These are phyloP conservation scores for Fusarium liriodendri DNA, from an alignment of 2,329 filamentous ascomycete species.

Conservation along the genomic window DNA sequence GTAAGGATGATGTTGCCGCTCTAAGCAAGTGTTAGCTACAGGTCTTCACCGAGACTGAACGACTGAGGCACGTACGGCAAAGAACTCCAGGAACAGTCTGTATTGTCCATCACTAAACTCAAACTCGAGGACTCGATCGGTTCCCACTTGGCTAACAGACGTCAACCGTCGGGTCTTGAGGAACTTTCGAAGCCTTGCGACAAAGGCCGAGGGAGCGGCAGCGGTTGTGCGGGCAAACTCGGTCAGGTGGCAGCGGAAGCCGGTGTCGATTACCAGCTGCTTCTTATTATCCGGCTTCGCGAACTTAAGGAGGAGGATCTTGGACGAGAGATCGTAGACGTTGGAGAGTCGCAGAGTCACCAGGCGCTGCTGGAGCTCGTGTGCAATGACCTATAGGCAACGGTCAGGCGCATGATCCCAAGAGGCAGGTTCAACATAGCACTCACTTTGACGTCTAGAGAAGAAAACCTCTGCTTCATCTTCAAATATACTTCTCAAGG, in stretches of 20 bases:
- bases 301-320: constrained; percentile 96
- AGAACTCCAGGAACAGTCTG: constrained; percentile 92
- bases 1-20: constrained; percentile 95
- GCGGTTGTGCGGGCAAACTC: constrained; percentile 90
- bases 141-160: constrained; percentile 84
- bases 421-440: not conserved
- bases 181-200: constrained; percentile 85
- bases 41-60: not conserved
- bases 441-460: constrained; percentile 77
- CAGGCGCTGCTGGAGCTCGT: constrained; percentile 85
- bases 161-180: constrained; percentile 90
- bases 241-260: constrained; percentile 95
- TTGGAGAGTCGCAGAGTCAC: constrained; percentile 87
- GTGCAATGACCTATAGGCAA: constrained; percentile 80
- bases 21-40: constrained; percentile 38
- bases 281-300: constrained; percentile 89
- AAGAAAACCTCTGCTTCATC: constrained; percentile 86
- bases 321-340: constrained; percentile 94
- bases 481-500: constrained; percentile 37
- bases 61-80: constrained; percentile 66
- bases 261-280: constrained; percentile 92
- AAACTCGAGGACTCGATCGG: constrained; percentile 92
- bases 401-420: constrained; percentile 5
- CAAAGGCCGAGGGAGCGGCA: constrained; percentile 85
- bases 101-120: constrained; percentile 93